Base-by-base conservation (phyloP, 768 basidiomycete species). In the Collybia mongolica region DNA sequence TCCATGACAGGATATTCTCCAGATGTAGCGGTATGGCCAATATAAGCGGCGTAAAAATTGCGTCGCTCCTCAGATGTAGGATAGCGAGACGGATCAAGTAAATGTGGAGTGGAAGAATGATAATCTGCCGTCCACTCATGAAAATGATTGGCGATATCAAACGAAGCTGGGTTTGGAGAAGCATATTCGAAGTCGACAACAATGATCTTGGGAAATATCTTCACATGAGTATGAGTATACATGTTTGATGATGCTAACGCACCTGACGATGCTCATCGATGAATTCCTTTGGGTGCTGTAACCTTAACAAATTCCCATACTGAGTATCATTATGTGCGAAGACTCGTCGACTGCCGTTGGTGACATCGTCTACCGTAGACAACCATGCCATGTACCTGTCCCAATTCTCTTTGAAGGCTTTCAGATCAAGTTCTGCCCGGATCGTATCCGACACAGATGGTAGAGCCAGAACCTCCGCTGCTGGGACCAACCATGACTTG, bases 181-280 rank as follows among this genome's bases (percentile, higher is more conserved):
- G 96, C 93, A 64, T 99, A 99, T 71, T 99, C 97, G 64, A 98
- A 98, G 70, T 99, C 97, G 55, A 97, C 93, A 29, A 96, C 90
- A 64, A 96, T 90, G 54, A 96, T 84, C 90, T 95, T 23, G 37
- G 36, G 32, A 52, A 48, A 52, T 41, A 51, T 41, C 44, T 49
- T 46, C 14, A 49, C 36, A 49, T 49, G 20, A 42, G 49, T 43
- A 38, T 52, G 23, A 45, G 43, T 26, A 15, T 9, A 37, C 32
- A 35, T 15, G 44, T 17, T 41, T 36, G 22, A 39, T 17, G 44
- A 44, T 28, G 48, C 47, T 38, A 24, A 67, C 74, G 55, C 57
- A 92, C 90, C 75, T 89, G 83, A 49, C 84, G 84, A 65, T 95
- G 92, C 44, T 85, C 83, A 19, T 88, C 83, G 20, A 72, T 61